A percentile compares a stretch with the other conserved stretches of the same genome.
phyloP scores from a whole-genome alignment of 2,329 filamentous ascomycete genomes.

The Eutypella sp. region DNA sequence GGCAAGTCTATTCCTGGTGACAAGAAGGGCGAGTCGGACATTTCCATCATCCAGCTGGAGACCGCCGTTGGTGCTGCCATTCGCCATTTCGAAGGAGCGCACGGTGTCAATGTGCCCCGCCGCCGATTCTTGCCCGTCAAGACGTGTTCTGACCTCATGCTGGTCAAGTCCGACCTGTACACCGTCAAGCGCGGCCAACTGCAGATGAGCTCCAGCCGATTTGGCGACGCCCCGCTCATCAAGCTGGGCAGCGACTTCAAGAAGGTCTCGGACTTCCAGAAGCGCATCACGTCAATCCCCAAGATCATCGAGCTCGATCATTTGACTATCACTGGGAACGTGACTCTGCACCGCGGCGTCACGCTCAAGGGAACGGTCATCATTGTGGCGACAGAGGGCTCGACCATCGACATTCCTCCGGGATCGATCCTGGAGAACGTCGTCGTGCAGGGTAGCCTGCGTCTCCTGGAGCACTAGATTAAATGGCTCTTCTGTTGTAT shows the following conservation, averaged over 20 bases:
- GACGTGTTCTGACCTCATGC: constrained; percentile 98
- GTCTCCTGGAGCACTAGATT: constrained; percentile 59
- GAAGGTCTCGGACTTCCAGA: constrained; percentile 97
- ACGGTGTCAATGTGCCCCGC: constrained; percentile 97
- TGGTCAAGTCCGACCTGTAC: constrained; percentile 99
- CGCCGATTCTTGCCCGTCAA: constrained; percentile 98
- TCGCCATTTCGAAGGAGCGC: constrained; percentile 96
- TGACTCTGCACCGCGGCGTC: constrained; percentile 93
- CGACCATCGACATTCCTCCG: constrained; percentile 95
- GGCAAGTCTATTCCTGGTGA: constrained; percentile 97
- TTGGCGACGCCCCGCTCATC: constrained; percentile 94
- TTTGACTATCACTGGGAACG: constrained; percentile 93
- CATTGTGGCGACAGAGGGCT: constrained; percentile 95
- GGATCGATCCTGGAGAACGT: constrained; percentile 98
- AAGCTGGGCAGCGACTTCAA: constrained; percentile 99
- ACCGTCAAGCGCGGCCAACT: constrained; percentile 98
- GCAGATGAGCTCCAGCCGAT: constrained; percentile 92
- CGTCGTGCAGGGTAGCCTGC: constrained; percentile 94
- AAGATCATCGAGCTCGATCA: constrained; percentile 91
- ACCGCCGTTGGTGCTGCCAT: constrained; percentile 98
- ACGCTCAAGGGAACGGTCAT: constrained; percentile 98
- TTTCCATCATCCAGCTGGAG: constrained; percentile 97
- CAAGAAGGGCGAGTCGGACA: constrained; percentile 99
- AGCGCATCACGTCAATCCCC: constrained; percentile 79
- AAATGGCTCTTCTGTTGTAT: constrained; percentile 3